These are phyloP conservation scores for Penicillium chermesinum DNA, from an alignment of 495 filamentous ascomycete genomes.

Conservation along the genomic window DNA sequence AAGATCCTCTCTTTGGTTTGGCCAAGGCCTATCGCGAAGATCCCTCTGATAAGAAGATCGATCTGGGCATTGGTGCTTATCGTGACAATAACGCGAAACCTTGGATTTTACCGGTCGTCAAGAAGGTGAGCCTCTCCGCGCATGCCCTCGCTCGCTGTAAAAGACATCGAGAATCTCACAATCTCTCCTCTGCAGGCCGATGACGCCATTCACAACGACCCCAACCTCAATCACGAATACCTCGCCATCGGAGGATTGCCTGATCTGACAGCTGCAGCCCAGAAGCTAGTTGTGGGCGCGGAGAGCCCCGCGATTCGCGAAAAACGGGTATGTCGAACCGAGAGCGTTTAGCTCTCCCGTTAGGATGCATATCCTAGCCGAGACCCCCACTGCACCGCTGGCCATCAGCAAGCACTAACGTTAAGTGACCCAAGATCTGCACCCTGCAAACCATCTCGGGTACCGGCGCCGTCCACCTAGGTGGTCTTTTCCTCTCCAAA, in stretches of 20 bases:
- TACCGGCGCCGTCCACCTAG: constrained; percentile 55
- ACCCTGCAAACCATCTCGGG: constrained; percentile 56
- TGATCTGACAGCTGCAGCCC: constrained; percentile 79
- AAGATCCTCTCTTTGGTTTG: constrained; percentile 92
- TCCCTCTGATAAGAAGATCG: constrained; percentile 79
- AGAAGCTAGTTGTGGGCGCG: constrained; percentile 79
- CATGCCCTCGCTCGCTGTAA: background rate
- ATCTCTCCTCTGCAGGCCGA: constrained; percentile 69
- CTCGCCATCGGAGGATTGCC: constrained; percentile 89
- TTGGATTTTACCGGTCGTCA: constrained; percentile 96
- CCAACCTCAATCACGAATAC: constrained; percentile 94
- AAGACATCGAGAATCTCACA: background rate
- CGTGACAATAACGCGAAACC: constrained; percentile 93
- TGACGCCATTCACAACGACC: constrained; percentile 77
- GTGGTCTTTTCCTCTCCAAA: constrained; percentile 51
- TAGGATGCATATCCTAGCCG: too few relatives aligned
- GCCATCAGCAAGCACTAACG: background rate
- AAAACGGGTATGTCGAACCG: constrained; percentile 56
- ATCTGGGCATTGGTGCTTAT: constrained; percentile 95
- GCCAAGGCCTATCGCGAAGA: constrained; percentile 86
- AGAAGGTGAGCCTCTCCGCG: constrained; percentile 58
- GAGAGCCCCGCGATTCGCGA: constrained; percentile 78
- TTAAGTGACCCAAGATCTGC: constrained; percentile 34
- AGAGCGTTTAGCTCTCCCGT: background rate
- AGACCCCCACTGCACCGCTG: too few relatives aligned